Base-by-base conservation (phyloP, 768 basidiomycete species). In the Russula sp. region DNA sequence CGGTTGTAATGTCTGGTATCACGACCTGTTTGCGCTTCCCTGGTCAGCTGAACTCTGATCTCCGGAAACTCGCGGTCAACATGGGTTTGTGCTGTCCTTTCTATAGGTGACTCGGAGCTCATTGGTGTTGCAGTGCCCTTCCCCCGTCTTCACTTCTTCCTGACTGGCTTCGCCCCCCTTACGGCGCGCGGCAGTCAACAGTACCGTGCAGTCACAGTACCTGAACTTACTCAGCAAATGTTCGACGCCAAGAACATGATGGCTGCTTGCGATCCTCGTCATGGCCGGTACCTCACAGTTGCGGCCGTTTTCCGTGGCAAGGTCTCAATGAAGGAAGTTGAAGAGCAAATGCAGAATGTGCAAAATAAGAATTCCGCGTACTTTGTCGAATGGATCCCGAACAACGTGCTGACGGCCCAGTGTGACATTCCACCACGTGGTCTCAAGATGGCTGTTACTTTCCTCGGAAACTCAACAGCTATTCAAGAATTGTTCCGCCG, bases 171-270 rank as follows among this genome's bases (percentile, higher is more conserved):
- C 69, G 95, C 95, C 65, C 95, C 95, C 36, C 80, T 98, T 64
- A 96, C 94, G 55, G 92, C 97, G 40, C 90, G 94, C 44, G 93
- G 93, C 59, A 93, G 90, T 75, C 91, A 92, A 71, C 89, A 93
- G 72, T 99, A 94, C 84, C 92, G 97, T 66, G 94, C 94, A 42
- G 92, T 98, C 72, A 92, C 92, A 62, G 95, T 99, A 46, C 94
- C 97, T 36, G 97, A 99, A 77, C 84, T 99, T 66, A 98, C 97
- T 9, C 90, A 94, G 74, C 97, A 99, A 73, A 98, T 98, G 95
- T 99, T 98, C 76, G 96, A 98, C 72, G 92, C 94, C 51, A 98
- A 97, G 86, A 98, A 98, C 88, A 95, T 96, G 93, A 96, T 98
- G 94, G 94, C 95, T 70, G 97, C 97, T 26, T 91, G 91, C 26